phyloP scores from a whole-genome alignment of 345 rosid species.

The Brassica rapa region DNA sequence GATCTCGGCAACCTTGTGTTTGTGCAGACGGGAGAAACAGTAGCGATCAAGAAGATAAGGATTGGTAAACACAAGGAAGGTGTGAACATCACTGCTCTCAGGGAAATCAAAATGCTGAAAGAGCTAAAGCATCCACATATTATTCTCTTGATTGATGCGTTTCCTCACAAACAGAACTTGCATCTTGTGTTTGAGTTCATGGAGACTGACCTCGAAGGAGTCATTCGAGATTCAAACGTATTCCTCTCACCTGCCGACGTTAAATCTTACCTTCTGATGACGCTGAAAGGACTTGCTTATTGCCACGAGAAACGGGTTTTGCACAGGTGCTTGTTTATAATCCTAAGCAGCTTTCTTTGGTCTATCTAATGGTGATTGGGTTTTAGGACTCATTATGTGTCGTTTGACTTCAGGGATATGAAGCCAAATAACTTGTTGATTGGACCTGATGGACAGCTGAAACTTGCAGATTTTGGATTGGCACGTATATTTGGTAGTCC shows the following conservation, averaged over 20 bases:
- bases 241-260: not conserved
- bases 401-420: not conserved
- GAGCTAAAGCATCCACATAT: not conserved
- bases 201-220: not conserved
- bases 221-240: not conserved
- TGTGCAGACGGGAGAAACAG: not conserved
- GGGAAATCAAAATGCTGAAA: not conserved
- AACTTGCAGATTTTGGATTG: not conserved
- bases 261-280: not conserved
- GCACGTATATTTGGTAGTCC: not conserved
- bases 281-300: not conserved
- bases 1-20: not conserved
- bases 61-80: not conserved
- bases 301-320: not conserved
- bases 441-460: not conserved
- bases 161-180: not conserved
- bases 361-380: not conserved
- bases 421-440: not conserved
- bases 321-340: not conserved
- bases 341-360: not conserved
- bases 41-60: not conserved
- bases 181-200: conserved; percentile 1
- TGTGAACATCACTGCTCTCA: not conserved
- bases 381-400: not conserved
- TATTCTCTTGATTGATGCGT: not conserved